Evolutionary conservation across 2,329 filamentous ascomycete species (phyloP), one percentile per base, ranked within the genome.

Genomic region (Clonostachys rosea): DNA sequence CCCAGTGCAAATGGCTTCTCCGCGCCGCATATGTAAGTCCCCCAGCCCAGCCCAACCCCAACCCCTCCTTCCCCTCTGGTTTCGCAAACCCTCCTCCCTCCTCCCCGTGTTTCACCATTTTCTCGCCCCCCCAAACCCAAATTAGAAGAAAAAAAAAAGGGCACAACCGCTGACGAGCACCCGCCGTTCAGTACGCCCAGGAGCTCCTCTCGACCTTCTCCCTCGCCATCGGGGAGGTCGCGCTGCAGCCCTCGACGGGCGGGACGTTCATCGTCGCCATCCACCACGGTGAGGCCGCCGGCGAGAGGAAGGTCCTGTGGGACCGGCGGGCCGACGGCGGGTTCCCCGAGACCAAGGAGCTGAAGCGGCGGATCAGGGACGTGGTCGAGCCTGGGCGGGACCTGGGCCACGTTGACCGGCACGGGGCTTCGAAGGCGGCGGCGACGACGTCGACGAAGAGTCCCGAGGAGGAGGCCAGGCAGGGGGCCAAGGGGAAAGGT

Each of bases 181-280:
- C 24, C 9, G n/a, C 39, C 44, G 43, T 49, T 16, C 56, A 96
- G 89, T 96, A 87, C 65, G 92, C 86, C 43, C 94, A 97, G 75
- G 94, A 97, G 67, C 83, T 99, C 41, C 83, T 99, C 36, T 95
- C 90, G 2, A 99, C 92, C 1, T 99, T 99, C 70, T 81, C 82
- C 47, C 89, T 84, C 2, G 76, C 82, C 41, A 79, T 97, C 3
- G 91, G 91, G 51, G 92, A 97, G 66, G 86, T 97, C 10, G 84
- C 92, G 14, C 78, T 99, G 8, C 82, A 95, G 54, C 94, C 94
- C 1, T 76, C 83, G 13, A 95, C 89, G 0, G 91, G 92, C 16
- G 92, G 94, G 0, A 74, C 87, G 3, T 99, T 97, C 60, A 76
- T 81, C 18, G 84, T 97, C 12, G 78, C 84, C 49, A 79, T 95